These are phyloP conservation scores for Blastobotrys attinorum DNA, from an alignment of 805 yeast species.

Conservation along the genomic window DNA sequence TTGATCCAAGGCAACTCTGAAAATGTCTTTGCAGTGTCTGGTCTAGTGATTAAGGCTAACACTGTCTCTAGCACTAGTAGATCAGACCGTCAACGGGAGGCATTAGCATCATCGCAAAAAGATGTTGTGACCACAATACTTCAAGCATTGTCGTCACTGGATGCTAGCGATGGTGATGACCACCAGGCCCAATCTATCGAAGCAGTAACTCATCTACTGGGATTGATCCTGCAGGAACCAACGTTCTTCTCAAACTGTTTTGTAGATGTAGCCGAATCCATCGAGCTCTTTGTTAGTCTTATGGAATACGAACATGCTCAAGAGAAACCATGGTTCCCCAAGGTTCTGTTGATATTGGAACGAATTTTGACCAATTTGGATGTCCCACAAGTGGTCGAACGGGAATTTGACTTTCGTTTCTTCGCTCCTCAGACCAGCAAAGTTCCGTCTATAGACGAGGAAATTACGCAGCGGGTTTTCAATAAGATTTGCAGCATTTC, in stretches of 20 bases:
- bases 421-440: slow-evolving; percentile 6
- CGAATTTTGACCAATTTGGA: slow-evolving; percentile 44
- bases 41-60: slow-evolving; percentile 13
- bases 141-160: slow-evolving; percentile 8
- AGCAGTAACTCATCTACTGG: slow-evolving; percentile 20
- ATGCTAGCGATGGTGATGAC: slow-evolving; percentile 4
- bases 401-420: slow-evolving; percentile 20
- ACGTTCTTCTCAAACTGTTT: slow-evolving; percentile 13
- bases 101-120: slow-evolving; percentile 9
- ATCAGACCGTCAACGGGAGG: slow-evolving; percentile 12
- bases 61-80: slow-evolving; percentile 9
- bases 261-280: slow-evolving; percentile 10
- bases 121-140: slow-evolving; percentile 10
- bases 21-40: slow-evolving; percentile 18
- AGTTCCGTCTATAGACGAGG: slow-evolving; percentile 20
- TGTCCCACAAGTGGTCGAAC: slow-evolving; percentile 39
- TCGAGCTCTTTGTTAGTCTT: slow-evolving; percentile 15
- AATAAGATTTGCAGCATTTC: slow-evolving; percentile 36
- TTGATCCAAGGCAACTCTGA: slow-evolving; percentile 16
- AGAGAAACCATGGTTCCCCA: slow-evolving; percentile 45
- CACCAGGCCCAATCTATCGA: slow-evolving; percentile 9
- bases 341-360: slow-evolving; percentile 48
- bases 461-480: slow-evolving; percentile 32
- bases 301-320: slow-evolving; percentile 10
- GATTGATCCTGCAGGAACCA: slow-evolving; percentile 19